These are phyloP conservation scores for Cornus kousa DNA, from an alignment of 148 eudicot genomes.

Conservation along the genomic window DNA sequence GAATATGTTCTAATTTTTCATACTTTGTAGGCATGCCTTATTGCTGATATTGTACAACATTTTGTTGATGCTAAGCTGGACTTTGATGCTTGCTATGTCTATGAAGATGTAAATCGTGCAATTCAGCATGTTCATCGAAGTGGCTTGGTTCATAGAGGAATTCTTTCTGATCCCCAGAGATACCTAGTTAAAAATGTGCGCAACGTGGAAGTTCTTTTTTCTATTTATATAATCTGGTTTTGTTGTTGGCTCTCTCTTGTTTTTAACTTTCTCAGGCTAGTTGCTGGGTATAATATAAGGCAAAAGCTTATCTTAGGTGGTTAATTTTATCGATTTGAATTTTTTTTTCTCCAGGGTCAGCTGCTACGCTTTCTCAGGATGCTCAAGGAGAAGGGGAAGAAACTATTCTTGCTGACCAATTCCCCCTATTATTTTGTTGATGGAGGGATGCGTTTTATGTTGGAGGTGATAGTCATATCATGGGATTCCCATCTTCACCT, in stretches of 20 bases:
- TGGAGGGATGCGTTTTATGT: constrained; percentile 94
- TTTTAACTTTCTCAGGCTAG: constrained; percentile 12
- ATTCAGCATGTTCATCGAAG: constrained; percentile 94
- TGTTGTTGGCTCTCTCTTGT: constrained; percentile 1
- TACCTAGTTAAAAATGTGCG: constrained; percentile 98
- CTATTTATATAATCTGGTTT: constrained; percentile 5
- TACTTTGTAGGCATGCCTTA: constrained; percentile 79
- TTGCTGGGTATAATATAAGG: not conserved
- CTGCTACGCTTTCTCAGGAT: constrained; percentile 66
- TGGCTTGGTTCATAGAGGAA: constrained; percentile 84
- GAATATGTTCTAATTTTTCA: constrained; percentile 5
- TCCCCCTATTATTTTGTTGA: constrained; percentile 97
- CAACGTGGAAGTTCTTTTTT: constrained; percentile 3
- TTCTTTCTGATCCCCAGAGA: constrained; percentile 77
- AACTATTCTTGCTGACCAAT: constrained; percentile 92
- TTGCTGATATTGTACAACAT: constrained; percentile 96
- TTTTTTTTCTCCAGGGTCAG: constrained; percentile 47
- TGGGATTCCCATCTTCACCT: not conserved
- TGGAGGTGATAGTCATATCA: constrained; percentile 60
- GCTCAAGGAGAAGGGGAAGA: constrained; percentile 91
- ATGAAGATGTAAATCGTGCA: constrained; percentile 86
- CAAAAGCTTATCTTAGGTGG: not conserved
- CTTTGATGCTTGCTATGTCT: constrained; percentile 89
- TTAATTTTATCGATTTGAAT: not conserved
- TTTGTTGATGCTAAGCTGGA: constrained; percentile 96